Percentiles rank a stretch among this genome's conserved stretches.
Conservation (phyloP, 2,329 filamentous ascomycete species). For the Fusarium paranaense region DNA sequence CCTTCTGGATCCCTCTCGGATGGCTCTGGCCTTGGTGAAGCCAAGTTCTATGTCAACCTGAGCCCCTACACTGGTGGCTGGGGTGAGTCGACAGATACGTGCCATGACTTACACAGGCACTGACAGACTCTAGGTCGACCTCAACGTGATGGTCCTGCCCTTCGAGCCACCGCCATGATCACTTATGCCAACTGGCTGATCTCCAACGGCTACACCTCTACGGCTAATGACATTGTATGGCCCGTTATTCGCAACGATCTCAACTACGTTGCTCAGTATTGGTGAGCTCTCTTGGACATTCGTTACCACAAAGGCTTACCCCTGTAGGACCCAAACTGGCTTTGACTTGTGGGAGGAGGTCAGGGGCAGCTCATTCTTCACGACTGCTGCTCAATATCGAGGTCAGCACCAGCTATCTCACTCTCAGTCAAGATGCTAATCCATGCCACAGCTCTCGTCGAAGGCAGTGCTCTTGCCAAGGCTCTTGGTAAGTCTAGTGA, state of each 20-base stretch:
- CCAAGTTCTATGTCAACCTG: constrained; percentile 77
- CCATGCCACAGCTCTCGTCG: constrained; percentile 61
- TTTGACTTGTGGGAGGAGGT: constrained; percentile 91
- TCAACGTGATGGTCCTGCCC: constrained; percentile 82
- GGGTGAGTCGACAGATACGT: constrained; percentile 56
- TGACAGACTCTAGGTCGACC: constrained; percentile 65
- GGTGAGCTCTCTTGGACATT: constrained; percentile 51
- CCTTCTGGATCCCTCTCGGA: constrained; percentile 71
- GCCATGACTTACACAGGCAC: neutral
- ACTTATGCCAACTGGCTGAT: constrained; percentile 80
- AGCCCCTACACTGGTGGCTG: constrained; percentile 74
- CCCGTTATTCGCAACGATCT: constrained; percentile 82
- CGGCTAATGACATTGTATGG: constrained; percentile 71
- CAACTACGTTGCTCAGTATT: constrained; percentile 79
- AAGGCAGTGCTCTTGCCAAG: constrained; percentile 75
- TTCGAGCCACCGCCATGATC: constrained; percentile 79
- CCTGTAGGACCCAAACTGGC: constrained; percentile 63
- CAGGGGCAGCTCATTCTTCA: constrained; percentile 82
- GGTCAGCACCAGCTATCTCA: constrained; percentile 51
- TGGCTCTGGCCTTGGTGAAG: constrained; percentile 72
- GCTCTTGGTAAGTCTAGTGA: constrained; percentile 70
- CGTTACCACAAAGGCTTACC: neutral
- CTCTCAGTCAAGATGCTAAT: neutral
- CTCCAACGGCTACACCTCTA: constrained; percentile 70
- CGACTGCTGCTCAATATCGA: constrained; percentile 75